Percentiles rank a stretch among this genome's conserved stretches.
phyloP scores from a whole-genome alignment of 345 rosid genomes.

The Fremontodendron californicum region DNA sequence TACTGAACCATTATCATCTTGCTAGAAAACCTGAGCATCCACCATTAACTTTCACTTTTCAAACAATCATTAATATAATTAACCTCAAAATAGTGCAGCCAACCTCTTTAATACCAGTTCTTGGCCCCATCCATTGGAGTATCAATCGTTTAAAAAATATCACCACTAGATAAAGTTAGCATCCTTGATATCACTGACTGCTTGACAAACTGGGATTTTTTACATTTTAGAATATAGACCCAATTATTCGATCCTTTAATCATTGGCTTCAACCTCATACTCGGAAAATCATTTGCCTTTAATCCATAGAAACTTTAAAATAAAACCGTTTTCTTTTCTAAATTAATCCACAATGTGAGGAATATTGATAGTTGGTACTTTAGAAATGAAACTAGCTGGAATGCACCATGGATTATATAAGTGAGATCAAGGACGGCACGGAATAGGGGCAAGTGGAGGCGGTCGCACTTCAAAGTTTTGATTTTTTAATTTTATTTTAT shows the following conservation, averaged over 20 bases:
- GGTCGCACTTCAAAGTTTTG: too few relatives aligned
- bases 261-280: neutral
- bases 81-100: neutral
- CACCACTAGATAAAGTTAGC: neutral
- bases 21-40: neutral
- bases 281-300: neutral
- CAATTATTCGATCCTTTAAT: neutral
- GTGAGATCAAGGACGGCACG: too few relatives aligned
- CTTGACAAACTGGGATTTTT: neutral
- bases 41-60: neutral
- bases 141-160: neutral
- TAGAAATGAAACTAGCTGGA: neutral
- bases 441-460: too few relatives aligned
- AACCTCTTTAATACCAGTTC: neutral
- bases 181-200: neutral
- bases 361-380: neutral
- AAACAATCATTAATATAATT: neutral
- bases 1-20: neutral
- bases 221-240: neutral
- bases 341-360: neutral
- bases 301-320: neutral
- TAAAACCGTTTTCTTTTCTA: neutral
- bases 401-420: neutral
- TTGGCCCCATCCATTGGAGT: neutral
- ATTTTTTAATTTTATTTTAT: too few relatives aligned